phyloP scores from a whole-genome alignment of 768 basidiomycete species.

The Boletellus sp. region DNA sequence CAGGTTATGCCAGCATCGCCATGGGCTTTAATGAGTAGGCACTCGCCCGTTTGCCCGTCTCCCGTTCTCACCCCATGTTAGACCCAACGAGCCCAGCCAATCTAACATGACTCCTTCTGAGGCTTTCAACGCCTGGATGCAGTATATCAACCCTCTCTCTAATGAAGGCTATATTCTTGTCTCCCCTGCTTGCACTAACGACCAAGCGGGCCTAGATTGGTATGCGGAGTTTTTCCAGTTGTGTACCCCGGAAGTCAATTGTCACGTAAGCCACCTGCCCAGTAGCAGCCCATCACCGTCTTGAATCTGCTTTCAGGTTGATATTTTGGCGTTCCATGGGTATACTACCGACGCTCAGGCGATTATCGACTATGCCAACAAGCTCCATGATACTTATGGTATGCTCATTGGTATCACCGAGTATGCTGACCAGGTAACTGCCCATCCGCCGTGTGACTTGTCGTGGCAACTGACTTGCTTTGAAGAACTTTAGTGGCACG shows the following conservation, averaged over 20 bases:
- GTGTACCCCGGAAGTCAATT: constrained; percentile 38
- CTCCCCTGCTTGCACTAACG: constrained; percentile 67
- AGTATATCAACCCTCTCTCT: constrained; percentile 58
- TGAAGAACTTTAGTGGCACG: constrained; percentile 49
- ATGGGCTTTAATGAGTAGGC: constrained; percentile 76
- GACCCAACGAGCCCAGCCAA: constrained; percentile 66
- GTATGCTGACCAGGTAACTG: constrained; percentile 59
- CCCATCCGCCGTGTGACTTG: background rate
- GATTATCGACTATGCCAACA: constrained; percentile 50
- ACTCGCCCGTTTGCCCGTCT: background rate
- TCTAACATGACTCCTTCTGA: constrained; percentile 51
- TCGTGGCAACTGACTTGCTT: background rate
- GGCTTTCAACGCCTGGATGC: constrained; percentile 54
- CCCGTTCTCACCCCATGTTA: constrained; percentile 26
- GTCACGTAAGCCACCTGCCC: constrained; percentile 42
- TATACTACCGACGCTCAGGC: constrained; percentile 52
- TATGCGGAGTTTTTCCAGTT: constrained; percentile 49
- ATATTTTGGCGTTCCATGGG: constrained; percentile 59
- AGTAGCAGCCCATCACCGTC: background rate
- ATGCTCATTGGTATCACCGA: constrained; percentile 58
- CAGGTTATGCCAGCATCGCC: constrained; percentile 49
- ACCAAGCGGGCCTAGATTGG: constrained; percentile 59
- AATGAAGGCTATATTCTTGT: constrained; percentile 53
- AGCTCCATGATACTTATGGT: constrained; percentile 43
- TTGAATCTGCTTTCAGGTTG: constrained; percentile 39